A percentile compares a stretch with the other conserved stretches of the same genome.
These are phyloP conservation scores for Allium fistulosum DNA, from an alignment of 106 monocot genomes.

Conservation along the genomic window DNA sequence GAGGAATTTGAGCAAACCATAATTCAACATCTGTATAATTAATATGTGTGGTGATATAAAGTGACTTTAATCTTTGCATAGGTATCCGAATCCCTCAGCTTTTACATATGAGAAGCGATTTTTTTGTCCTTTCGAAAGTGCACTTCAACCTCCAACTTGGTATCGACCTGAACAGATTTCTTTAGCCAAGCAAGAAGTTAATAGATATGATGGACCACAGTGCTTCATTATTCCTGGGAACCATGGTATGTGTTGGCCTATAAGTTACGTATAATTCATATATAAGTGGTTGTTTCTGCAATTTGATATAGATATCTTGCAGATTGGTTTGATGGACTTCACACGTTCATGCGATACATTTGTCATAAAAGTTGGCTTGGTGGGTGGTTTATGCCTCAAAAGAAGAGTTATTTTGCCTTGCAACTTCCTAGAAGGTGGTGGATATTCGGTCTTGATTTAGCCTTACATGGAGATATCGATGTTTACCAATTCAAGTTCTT, in stretches of 20 bases:
- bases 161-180: constrained; percentile 86
- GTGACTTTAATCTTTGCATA: constrained; percentile 13
- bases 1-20: too few species aligned
- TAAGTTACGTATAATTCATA: not conserved
- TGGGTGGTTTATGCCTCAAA: constrained; percentile 92
- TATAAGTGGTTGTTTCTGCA: not conserved
- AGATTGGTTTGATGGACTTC: constrained; percentile 97
- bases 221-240: constrained; percentile 93
- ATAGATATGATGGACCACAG: constrained; percentile 70
- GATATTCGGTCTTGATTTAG: constrained; percentile 93
- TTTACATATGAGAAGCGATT: constrained; percentile 79
- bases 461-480: constrained; percentile 89
- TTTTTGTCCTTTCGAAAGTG: constrained; percentile 80
- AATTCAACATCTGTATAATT: not conserved
- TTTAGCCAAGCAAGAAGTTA: constrained; percentile 66
- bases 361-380: constrained; percentile 96
- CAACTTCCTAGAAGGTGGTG: constrained; percentile 92
- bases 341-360: constrained; percentile 92
- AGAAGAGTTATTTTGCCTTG: constrained; percentile 91
- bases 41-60: not conserved
- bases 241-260: constrained; percentile 52
- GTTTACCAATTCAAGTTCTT: constrained; percentile 94
- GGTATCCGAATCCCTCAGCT: constrained; percentile 91
- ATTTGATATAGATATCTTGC: constrained; percentile 8
- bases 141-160: constrained; percentile 84